Conservation (phyloP, 805 yeast species). For the Spathaspora sp. region DNA sequence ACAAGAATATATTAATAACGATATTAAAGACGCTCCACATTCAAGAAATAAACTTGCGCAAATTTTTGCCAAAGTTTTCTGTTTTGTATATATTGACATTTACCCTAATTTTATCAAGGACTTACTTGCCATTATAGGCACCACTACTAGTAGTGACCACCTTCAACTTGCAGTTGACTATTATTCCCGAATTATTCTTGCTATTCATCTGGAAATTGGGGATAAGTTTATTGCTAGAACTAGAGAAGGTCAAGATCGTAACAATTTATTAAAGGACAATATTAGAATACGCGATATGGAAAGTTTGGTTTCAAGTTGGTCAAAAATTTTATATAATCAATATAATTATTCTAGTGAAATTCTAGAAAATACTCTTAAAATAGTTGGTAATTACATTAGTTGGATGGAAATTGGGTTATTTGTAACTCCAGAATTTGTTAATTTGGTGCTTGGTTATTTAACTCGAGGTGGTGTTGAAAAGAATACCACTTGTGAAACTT, state of each 20-base stretch:
- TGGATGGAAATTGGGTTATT: conserved; percentile 88
- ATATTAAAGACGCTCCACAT: conserved; percentile 25
- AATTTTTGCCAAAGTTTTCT: conserved; percentile 31
- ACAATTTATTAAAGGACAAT: conserved; percentile 72
- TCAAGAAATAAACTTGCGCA: conserved; percentile 35
- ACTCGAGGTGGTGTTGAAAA: conserved; percentile 42
- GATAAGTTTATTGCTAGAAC: conserved; percentile 81
- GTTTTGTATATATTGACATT: conserved; percentile 29
- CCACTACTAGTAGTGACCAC: conserved; percentile 11
- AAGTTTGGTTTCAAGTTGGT: conserved; percentile 64
- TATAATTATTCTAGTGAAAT: conserved; percentile 33
- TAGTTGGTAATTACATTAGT: conserved; percentile 81
- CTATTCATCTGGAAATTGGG: conserved; percentile 88
- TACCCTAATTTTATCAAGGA: conserved; percentile 31
- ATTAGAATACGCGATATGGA: conserved; percentile 77
- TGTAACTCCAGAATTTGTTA: conserved; percentile 56
- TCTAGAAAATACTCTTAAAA: conserved; percentile 54
- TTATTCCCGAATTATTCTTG: conserved; percentile 66
- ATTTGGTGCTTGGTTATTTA: conserved; percentile 56
- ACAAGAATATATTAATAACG: conserved; percentile 15
- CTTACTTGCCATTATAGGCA: conserved; percentile 17
- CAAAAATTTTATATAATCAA: conserved; percentile 43
- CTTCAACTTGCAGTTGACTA: conserved; percentile 53
- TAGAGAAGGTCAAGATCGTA: conserved; percentile 58
- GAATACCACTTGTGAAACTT: conserved; percentile 54